These are phyloP conservation scores for Amaranthus tricolor DNA, from an alignment of 179 eudicot species.

Conservation along the genomic window DNA sequence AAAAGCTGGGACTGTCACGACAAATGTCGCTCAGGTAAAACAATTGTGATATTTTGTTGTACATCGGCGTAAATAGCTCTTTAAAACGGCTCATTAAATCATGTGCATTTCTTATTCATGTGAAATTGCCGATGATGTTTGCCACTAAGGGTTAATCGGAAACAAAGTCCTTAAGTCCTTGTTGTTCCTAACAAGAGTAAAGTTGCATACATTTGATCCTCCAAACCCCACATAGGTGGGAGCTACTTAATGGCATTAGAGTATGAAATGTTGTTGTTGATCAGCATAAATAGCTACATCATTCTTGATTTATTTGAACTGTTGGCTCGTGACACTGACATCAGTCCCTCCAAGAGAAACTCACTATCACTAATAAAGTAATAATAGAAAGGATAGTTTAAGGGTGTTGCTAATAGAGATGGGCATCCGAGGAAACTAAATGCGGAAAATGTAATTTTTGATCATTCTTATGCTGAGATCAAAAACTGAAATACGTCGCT, in stretches of 20 bases:
- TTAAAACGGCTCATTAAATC: not conserved
- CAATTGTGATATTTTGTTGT: not conserved
- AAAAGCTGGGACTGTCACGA: constrained; percentile 93
- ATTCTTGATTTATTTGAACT: not conserved
- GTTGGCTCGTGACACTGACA: not conserved
- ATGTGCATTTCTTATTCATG: no score
- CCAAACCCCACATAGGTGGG: no score
- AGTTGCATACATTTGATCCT: no score
- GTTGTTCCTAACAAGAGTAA: no score
- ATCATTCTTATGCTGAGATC: not conserved
- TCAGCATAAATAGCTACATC: not conserved
- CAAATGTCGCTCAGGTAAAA: constrained; percentile 84
- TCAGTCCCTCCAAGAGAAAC: not conserved
- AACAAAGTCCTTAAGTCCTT: no score
- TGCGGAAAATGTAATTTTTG: not conserved
- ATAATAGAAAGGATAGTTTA: not conserved
- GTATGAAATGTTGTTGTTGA: not conserved
- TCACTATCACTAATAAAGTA: not conserved
- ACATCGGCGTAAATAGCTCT: not conserved
- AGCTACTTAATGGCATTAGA: no score
- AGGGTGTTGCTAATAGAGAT: not conserved
- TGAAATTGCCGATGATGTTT: no score
- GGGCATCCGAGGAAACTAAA: not conserved
- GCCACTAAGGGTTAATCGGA: no score
- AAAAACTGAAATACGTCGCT: constrained; percentile 4